Evolutionary conservation across 345 rosid species (phyloP).

Genomic region (Moringa oleifera): DNA sequence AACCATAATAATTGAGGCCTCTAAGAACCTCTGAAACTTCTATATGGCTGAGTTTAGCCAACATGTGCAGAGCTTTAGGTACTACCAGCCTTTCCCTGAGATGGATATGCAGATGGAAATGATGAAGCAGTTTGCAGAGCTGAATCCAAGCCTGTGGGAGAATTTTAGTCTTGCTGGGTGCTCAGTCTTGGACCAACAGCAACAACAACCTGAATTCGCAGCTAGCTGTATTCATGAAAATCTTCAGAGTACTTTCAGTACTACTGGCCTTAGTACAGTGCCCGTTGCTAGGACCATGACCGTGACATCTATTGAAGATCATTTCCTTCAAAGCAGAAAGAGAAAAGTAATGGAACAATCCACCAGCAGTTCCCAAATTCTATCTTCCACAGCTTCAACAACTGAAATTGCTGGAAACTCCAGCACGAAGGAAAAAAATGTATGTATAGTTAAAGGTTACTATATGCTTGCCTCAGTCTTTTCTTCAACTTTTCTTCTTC

Average conservation of each 20-base stretch:
- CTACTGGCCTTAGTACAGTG: conserved; percentile 8
- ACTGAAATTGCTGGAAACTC: conserved; percentile 14
- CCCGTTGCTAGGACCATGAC: conserved; percentile 3
- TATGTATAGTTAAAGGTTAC: background rate
- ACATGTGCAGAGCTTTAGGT: conserved; percentile 25
- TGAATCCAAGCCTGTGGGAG: conserved; percentile 26
- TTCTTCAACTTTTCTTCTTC: background rate
- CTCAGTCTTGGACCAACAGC: conserved; percentile 25
- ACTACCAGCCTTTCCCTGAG: conserved; percentile 14
- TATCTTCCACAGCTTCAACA: conserved; percentile 23
- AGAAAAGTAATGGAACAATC: conserved; percentile 24
- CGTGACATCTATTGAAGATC: conserved; percentile 10
- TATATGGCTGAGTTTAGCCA: conserved; percentile 29
- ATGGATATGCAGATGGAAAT: conserved; percentile 27
- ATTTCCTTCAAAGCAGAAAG: conserved; percentile 18
- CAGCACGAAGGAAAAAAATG: conserved; percentile 19
- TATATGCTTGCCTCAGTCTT: background rate
- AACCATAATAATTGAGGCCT: conserved; percentile 7
- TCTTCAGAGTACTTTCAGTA: conserved; percentile 4
- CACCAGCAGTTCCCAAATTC: conserved; percentile 15
- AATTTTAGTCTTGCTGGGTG: conserved; percentile 16
- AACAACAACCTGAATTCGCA: conserved; percentile 17
- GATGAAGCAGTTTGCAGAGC: conserved; percentile 27
- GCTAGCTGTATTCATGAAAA: conserved; percentile 7
- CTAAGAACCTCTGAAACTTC: conserved; percentile 6